Base-by-base conservation (phyloP, 2,329 filamentous ascomycete genomes). In the Botrytis fragariae region DNA sequence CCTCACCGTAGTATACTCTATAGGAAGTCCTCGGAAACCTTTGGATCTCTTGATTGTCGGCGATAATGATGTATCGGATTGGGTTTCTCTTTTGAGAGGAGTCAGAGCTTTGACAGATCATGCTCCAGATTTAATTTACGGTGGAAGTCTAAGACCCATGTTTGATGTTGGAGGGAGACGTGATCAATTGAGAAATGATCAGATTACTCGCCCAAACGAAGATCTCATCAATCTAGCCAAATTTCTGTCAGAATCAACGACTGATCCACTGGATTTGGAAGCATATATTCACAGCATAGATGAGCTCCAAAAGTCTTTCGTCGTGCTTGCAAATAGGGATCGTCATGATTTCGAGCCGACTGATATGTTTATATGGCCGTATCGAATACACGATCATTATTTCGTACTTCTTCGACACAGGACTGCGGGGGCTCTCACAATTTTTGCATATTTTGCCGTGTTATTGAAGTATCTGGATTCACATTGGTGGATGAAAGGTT, bases 341-440 rank as follows among this genome's bases (percentile, higher is more conserved):
- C 74, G 73, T 61, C 25, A 72, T 44, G 54, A 74, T 48, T 77
- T 81, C 20, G 84, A 85, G 67, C 77, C 81, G 35, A 78, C 80
- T 3, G 84, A 85, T 72, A 78, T 83, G 2, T 84, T 84, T 71
- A 77, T 83, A 8, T 84, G 83, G 83, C 78, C 84, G 64, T 84
- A 82, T 76, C 71, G 75, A 39, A 78, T 83, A 16, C 78, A 80
- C 4, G 79, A 83, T 70, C 81, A 81, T 7, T 82, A 83, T 35
- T 74, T 84, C 16, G 79, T 81, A 25, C 77, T 84, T 35, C 75
- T 85, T 20, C 77, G 78, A 42, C 75, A 76, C 54, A 80, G 80
- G 72, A 80, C 79, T 51, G 78, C 81, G 63, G 79, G 80, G 72
- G 78, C 81, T 3, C 73, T 84, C 8, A 79, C 78, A 59, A 82